Conservation (phyloP, 2,329 filamentous ascomycete genomes). For the Colletotrichum trifolii region DNA sequence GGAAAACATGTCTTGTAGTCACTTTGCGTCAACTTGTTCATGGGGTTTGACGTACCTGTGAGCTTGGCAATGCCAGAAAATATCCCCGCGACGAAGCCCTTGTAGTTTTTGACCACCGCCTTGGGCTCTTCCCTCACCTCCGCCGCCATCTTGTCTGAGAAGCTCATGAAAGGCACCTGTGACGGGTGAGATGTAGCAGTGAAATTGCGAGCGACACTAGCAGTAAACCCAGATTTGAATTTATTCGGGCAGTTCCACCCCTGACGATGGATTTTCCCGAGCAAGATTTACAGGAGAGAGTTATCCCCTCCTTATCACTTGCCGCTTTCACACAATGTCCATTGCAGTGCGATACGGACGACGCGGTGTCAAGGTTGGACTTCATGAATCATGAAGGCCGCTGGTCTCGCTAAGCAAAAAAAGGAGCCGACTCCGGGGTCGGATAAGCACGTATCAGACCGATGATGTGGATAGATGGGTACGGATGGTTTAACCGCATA, state of each 20-base stretch:
- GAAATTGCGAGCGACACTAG: constrained; percentile 6
- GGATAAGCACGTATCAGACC: constrained; percentile 20
- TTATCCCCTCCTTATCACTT: neutral
- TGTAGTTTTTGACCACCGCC: constrained; percentile 72
- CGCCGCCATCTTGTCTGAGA: constrained; percentile 27
- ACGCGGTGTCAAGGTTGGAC: constrained; percentile 2
- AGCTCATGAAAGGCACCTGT: neutral
- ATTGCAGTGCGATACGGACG: constrained; percentile 9
- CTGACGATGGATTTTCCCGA: neutral
- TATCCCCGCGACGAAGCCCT: constrained; percentile 96
- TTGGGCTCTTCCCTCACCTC: constrained; percentile 47
- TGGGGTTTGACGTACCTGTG: constrained; percentile 59
- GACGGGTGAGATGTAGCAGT: neutral
- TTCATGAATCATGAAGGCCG: constrained; percentile 37
- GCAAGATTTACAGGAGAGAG: constrained; percentile 6
- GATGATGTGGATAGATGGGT: constrained; percentile 7
- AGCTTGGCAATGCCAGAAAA: constrained; percentile 95
- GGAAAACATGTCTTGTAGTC: neutral
- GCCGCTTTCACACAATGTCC: constrained; percentile 20
- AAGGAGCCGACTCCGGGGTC: constrained; percentile 35
- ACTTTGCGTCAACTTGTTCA: neutral
- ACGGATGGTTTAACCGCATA: constrained; percentile 22
- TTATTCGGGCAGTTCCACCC: constrained; percentile 7
- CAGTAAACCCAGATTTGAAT: neutral
- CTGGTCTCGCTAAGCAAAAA: constrained; percentile 23